Evolutionary conservation across 2,329 filamentous ascomycete species (phyloP).

Genomic region (Microdochium paspali): DNA sequence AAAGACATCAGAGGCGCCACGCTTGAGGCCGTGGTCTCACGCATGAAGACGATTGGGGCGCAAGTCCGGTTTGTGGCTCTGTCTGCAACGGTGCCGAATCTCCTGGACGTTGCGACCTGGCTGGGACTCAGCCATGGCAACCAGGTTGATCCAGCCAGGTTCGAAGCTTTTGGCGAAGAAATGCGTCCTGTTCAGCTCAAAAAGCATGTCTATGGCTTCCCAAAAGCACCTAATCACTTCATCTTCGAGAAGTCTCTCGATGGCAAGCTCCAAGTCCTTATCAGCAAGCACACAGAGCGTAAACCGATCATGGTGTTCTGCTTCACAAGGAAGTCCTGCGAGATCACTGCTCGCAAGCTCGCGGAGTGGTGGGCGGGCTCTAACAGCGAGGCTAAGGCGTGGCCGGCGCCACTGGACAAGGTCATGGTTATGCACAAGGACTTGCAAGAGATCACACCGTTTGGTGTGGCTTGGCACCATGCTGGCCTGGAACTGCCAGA

Average conservation of each 20-base stretch:
- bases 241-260: conserved; percentile 65
- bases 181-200: conserved; percentile 70
- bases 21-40: conserved; percentile 73
- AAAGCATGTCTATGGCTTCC: conserved; percentile 69
- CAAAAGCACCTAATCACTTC: conserved; percentile 58
- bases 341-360: conserved; percentile 57
- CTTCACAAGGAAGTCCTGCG: conserved; percentile 62
- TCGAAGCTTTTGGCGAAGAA: conserved; percentile 67
- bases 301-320: conserved; percentile 84
- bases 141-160: conserved; percentile 51
- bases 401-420: conserved; percentile 46
- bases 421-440: conserved; percentile 48
- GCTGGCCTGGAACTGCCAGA: conserved; percentile 61
- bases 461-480: conserved; percentile 74
- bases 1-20: conserved; percentile 73
- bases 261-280: conserved; percentile 53
- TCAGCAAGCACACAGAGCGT: conserved; percentile 54
- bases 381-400: conserved; percentile 42
- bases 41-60: conserved; percentile 74
- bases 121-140: conserved; percentile 56
- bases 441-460: conserved; percentile 37
- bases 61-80: conserved; percentile 72
- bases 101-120: conserved; percentile 71
- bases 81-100: conserved; percentile 78
- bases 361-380: conserved; percentile 54